Evolutionary conservation across 805 yeast species (phyloP), one percentile per base, ranked within the genome.

Genomic region (Pichia californica): DNA sequence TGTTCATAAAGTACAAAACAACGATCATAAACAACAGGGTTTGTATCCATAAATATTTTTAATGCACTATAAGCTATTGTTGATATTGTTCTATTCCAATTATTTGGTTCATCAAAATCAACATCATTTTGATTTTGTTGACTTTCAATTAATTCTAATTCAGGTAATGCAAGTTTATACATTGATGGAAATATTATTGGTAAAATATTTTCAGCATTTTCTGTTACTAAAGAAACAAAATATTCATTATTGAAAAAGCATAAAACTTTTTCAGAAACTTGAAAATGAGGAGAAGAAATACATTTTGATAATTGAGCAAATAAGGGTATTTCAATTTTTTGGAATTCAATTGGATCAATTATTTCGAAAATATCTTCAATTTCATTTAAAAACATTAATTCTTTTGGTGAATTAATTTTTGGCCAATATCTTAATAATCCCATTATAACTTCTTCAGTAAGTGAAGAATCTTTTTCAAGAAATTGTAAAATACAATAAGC

Each of bases 401-500:
- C 99, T 59, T 93, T 93, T 13, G 97, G 93, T 21, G 94, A 81
- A 58, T 88, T 88, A 39, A 86, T 81, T 63, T 93, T 93, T 43
- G 99, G 99, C 99, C 99, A 93, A 68, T 81, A 93, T 57, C 95
- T 75, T 54, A 93, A 68, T 47, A 93, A 68, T 3, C 97, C 96
- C 87, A 87, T 81, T 23, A 93, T 78, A n/a, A 93, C 98, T 61
- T 89, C 98, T 62, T 89, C 97, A 2, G 98, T 91, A 53, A 93
- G 71, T 13, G 75, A 52, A 3, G 96, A 94, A 60, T 93, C 99
- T 64, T 93, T 93, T 57, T 93, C 99, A 55, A 93, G 69, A 63
- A 93, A 93, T 67, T 93, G 99, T 25, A 93, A 94, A 32, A 93
- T 85, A 68, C 99, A 93, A 65, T 93, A 93, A 7, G 98, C 96